Conservation (phyloP, 257 asterid species). For the Plantago elongata region DNA sequence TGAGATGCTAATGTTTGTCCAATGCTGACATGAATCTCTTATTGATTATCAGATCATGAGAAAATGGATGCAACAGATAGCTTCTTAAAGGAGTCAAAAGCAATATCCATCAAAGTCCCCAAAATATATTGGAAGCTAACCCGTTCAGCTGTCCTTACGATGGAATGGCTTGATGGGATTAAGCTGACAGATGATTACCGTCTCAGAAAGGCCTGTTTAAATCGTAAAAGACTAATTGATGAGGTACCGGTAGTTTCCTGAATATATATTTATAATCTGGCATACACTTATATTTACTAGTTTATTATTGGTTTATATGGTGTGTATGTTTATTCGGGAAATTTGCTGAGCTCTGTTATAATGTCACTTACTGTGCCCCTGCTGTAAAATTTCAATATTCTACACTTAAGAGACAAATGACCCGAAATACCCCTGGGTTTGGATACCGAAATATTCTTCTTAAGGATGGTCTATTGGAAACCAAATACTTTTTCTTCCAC, state of each 20-base stretch:
- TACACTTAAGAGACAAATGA: no score
- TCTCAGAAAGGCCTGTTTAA: constrained; percentile 61
- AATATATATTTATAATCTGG: neutral
- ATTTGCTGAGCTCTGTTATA: no score
- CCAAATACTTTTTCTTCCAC: no score
- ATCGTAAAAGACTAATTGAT: constrained; percentile 73
- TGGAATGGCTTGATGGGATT: constrained; percentile 98
- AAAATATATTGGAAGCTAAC: constrained; percentile 90
- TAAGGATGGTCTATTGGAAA: no score
- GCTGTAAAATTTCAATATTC: no score
- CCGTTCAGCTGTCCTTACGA: constrained; percentile 83
- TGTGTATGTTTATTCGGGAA: no score
- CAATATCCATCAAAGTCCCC: constrained; percentile 67
- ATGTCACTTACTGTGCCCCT: no score
- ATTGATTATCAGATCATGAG: constrained; percentile 39
- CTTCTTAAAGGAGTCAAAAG: constrained; percentile 28
- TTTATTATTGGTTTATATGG: no score
- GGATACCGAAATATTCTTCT: no score
- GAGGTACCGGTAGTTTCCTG: constrained; percentile 47
- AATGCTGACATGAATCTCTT: neutral
- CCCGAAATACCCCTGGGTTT: no score
- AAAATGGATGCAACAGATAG: constrained; percentile 28
- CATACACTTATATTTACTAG: no score
- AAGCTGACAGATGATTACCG: constrained; percentile 78
- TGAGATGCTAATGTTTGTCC: neutral